Conservation (phyloP, 1,139 yeast genomes). For the Kodamaea sp. region DNA sequence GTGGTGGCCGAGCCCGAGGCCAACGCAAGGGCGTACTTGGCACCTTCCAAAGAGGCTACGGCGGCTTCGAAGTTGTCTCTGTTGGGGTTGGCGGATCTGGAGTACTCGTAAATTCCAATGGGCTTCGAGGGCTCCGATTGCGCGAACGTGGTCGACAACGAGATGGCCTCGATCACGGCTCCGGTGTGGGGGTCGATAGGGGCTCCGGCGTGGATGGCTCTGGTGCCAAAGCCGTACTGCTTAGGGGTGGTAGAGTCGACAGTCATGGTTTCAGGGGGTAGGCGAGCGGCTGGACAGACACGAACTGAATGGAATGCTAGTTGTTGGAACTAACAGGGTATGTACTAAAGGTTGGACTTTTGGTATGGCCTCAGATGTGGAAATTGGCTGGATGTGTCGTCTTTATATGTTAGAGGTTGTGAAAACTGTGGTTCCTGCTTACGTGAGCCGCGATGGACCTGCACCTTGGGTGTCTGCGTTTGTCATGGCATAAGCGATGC, state of each 20-base stretch:
- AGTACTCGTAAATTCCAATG: constrained; percentile 79
- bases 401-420: no score
- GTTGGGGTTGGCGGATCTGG: constrained; percentile 87
- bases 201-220: constrained; percentile 85
- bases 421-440: no score
- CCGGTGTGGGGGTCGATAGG: constrained; percentile 75
- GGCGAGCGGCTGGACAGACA: no score
- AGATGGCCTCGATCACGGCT: constrained; percentile 84
- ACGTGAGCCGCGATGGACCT: no score
- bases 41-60: constrained; percentile 78
- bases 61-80: constrained; percentile 81
- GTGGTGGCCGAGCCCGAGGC: constrained; percentile 88
- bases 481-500: no score
- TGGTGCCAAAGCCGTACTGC: constrained; percentile 63
- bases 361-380: no score
- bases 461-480: no score
- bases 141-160: constrained; percentile 84
- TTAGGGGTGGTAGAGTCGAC: constrained; percentile 10
- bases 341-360: constrained; percentile 14
- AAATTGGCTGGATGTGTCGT: no score
- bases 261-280: no score
- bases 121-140: constrained; percentile 79
- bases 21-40: constrained; percentile 76
- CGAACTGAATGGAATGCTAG: constrained; percentile 4
- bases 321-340: constrained; percentile 11